A percentile compares a stretch with the other conserved stretches of the same genome.
phyloP scores from a whole-genome alignment of 176 grass and related monocot species.

The Miscanthus lutarioriparius region DNA sequence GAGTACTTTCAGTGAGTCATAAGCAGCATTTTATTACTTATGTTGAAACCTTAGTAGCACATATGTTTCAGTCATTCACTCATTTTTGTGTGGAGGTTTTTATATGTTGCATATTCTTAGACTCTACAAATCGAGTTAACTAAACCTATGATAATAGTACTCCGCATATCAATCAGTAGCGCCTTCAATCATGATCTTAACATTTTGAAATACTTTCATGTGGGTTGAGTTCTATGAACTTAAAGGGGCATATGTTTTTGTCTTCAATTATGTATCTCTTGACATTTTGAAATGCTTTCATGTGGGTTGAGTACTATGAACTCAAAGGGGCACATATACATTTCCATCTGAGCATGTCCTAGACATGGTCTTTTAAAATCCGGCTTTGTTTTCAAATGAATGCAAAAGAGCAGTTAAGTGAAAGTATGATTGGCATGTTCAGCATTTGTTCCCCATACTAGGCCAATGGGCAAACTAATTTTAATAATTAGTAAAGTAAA shows the following conservation, averaged over 20 bases:
- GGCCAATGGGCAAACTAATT: neutral
- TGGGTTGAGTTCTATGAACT: neutral
- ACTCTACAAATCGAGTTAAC: neutral
- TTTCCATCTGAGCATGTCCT: neutral
- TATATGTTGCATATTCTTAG: neutral
- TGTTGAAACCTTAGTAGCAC: neutral
- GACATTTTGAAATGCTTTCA: neutral
- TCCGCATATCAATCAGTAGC: neutral
- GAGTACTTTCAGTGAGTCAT: neutral
- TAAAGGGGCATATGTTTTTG: neutral
- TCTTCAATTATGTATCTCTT: neutral
- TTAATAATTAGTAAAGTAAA: neutral
- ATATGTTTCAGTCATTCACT: slow-evolving; percentile 5
- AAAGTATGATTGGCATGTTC: neutral
- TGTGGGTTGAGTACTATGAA: neutral
- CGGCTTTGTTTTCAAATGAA: neutral
- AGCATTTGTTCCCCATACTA: neutral
- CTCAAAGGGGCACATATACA: neutral
- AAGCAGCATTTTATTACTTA: neutral
- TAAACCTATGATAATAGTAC: neutral
- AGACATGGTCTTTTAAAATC: neutral
- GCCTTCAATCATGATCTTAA: neutral
- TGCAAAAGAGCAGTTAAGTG: neutral
- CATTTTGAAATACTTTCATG: slow-evolving; percentile 8
- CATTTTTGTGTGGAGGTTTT: neutral